These are phyloP conservation scores for Hypoxylon sp. DNA, from an alignment of 2,329 filamentous ascomycete genomes.

Conservation along the genomic window DNA sequence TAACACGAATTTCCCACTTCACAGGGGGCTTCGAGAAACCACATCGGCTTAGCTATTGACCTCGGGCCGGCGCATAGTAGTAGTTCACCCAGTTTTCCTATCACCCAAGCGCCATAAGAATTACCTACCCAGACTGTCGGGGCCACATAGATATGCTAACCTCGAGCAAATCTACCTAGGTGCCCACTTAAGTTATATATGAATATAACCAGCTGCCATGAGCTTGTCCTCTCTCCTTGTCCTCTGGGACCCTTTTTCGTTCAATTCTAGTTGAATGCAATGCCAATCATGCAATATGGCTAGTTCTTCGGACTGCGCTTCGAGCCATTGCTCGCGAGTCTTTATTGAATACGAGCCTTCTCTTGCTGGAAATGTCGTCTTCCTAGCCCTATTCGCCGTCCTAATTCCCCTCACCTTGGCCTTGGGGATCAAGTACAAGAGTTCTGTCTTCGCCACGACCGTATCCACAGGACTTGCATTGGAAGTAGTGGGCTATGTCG, in stretches of 20 bases:
- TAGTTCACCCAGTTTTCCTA: conserved; percentile 26
- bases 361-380: conserved; percentile 58
- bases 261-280: conserved; percentile 29
- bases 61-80: conserved; percentile 37
- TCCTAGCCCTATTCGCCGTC: conserved; percentile 59
- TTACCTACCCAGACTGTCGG: conserved; percentile 27
- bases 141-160: conserved; percentile 8
- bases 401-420: conserved; percentile 58
- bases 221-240: not conserved
- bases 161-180: conserved; percentile 19
- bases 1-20: conserved; percentile 20
- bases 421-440: conserved; percentile 59
- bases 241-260: conserved; percentile 7
- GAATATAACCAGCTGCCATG: conserved; percentile 3
- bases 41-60: conserved; percentile 28
- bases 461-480: conserved; percentile 60
- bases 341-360: conserved; percentile 58
- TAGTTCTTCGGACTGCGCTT: conserved; percentile 44
- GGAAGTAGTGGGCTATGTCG: conserved; percentile 64
- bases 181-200: conserved; percentile 19
- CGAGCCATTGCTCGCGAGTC: conserved; percentile 41
- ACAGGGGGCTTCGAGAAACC: conserved; percentile 12
- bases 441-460: conserved; percentile 58
- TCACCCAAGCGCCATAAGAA: conserved; percentile 22
- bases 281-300: conserved; percentile 45